Percentiles rank a stretch among this genome's conserved stretches.
Conservation (phyloP, 805 yeast species). For the Candida saitoana region DNA sequence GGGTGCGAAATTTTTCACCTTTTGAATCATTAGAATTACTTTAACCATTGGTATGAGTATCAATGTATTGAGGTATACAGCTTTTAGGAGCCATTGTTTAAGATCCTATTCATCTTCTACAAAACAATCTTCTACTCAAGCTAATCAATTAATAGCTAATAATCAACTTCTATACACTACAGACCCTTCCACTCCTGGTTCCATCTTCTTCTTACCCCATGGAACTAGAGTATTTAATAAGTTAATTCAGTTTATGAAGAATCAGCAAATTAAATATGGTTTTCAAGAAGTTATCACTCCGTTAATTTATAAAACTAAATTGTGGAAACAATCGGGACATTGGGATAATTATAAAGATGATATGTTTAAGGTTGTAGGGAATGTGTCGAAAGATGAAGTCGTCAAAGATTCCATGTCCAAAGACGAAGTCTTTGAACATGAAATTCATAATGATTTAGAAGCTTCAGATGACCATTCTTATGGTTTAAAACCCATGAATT, state of each 20-base stretch:
- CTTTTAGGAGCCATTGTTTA: not conserved
- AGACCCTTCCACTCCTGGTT: constrained; percentile 84
- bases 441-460: constrained; percentile 11
- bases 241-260: constrained; percentile 75
- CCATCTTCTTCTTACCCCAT: constrained; percentile 86
- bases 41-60: not conserved
- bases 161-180: constrained; percentile 75
- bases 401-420: constrained; percentile 29
- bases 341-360: constrained; percentile 94
- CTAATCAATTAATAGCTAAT: constrained; percentile 47
- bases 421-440: constrained; percentile 18
- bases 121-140: constrained; percentile 27
- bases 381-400: constrained; percentile 25
- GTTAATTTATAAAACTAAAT: constrained; percentile 69
- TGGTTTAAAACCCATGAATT: constrained; percentile 92
- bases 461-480: constrained; percentile 41
- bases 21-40: no score
- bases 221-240: constrained; percentile 86
- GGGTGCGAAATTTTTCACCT: not conserved
- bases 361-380: constrained; percentile 83
- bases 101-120: not conserved
- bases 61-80: not conserved
- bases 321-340: constrained; percentile 93
- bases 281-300: constrained; percentile 94
- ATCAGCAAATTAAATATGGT: constrained; percentile 75